Base-by-base conservation (phyloP, 495 filamentous ascomycete genomes). In the Ramalina peruviana region DNA sequence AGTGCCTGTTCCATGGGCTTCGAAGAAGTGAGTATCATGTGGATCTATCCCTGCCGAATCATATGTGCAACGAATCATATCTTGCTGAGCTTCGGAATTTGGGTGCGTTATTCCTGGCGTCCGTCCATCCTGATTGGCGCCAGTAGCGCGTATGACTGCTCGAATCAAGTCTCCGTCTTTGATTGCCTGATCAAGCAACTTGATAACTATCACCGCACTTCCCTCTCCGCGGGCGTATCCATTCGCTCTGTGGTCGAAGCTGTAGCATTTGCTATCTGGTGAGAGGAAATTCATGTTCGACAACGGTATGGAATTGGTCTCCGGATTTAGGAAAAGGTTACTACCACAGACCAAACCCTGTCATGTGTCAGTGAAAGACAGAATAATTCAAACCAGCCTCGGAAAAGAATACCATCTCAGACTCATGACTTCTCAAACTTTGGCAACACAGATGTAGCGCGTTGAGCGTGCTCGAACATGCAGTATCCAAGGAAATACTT, bases 1-100 rank as follows among this genome's bases (percentile, higher is more conserved):
- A 1, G 75, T 79, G 20, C 73, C 74, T 15, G 72, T 75, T 0
- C 72, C 72, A 50, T 78, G 74, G 10, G 68, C 70, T 48, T 72
- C 68, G 11, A 76, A 54, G 38, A 67, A 76, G 19, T 64, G 50
- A 0, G 70, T 75, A 3, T 63, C 50, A 4, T 36, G 16, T 15
- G 66, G 51, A n/a, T 57, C 39, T 0, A 75, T 56, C 1, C 62
- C 60, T 1, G 63, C 67, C 41, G 52, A 53, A 6, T 20, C 16
- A 40, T 71, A 72, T 0, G 68, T 64, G 27, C 67, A 59, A 1
- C 62, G 57, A 9, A 76, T 72, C 0, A 76, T 48, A 15, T 46
- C 43, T 37, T 58, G 56, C 53, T 72, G 68, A 7, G 62, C 64
- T 15, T 57, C 45, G 7, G 45, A 47, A 44, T 60, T 72, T 0